Conservation (phyloP, 1,284 basidiomycete genomes). For the Malassezia vespertilionis region DNA sequence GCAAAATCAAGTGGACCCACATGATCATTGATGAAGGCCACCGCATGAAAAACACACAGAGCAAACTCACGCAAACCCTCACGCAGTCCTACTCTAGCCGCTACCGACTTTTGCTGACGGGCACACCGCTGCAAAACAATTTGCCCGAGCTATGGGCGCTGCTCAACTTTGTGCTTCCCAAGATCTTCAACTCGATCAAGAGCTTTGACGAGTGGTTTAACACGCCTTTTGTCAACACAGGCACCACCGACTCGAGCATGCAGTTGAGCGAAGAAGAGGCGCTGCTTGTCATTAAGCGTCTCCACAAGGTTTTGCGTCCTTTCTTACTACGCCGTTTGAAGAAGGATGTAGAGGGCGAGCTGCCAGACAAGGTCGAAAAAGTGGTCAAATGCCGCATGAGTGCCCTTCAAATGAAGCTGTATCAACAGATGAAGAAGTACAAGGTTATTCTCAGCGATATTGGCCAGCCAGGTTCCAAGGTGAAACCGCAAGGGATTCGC, state of each 20-base stretch:
- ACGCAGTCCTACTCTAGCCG: slow-evolving; percentile 85
- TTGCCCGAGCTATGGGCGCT: slow-evolving; percentile 95
- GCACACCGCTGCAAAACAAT: slow-evolving; percentile 97
- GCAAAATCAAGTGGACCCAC: slow-evolving; percentile 47
- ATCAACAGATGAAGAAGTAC: slow-evolving; percentile 94
- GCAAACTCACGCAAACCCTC: slow-evolving; percentile 82
- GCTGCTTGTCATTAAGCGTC: slow-evolving; percentile 86
- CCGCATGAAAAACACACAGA: slow-evolving; percentile 98
- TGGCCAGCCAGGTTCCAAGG: slow-evolving; percentile 28
- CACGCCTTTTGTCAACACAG: slow-evolving; percentile 95
- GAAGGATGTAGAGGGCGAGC: slow-evolving; percentile 94
- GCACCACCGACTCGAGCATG: slow-evolving; percentile 68
- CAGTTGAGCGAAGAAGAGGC: slow-evolving; percentile 99
- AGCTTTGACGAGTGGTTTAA: slow-evolving; percentile 99
- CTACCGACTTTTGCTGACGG: slow-evolving; percentile 90
- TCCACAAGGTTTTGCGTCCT: slow-evolving; percentile 95
- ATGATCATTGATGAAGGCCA: slow-evolving; percentile 59
- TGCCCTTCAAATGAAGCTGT: slow-evolving; percentile 81
- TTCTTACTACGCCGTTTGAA: slow-evolving; percentile 93
- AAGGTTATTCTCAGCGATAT: slow-evolving; percentile 62
- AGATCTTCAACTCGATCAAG: slow-evolving; percentile 98
- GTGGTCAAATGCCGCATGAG: slow-evolving; percentile 98
- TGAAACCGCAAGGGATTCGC: slow-evolving; percentile 45
- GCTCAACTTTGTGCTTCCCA: slow-evolving; percentile 94
- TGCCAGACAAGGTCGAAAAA: slow-evolving; percentile 98